Evolutionary conservation across 805 yeast genomes (phyloP).

Genomic region (Yarrowia deformans): DNA sequence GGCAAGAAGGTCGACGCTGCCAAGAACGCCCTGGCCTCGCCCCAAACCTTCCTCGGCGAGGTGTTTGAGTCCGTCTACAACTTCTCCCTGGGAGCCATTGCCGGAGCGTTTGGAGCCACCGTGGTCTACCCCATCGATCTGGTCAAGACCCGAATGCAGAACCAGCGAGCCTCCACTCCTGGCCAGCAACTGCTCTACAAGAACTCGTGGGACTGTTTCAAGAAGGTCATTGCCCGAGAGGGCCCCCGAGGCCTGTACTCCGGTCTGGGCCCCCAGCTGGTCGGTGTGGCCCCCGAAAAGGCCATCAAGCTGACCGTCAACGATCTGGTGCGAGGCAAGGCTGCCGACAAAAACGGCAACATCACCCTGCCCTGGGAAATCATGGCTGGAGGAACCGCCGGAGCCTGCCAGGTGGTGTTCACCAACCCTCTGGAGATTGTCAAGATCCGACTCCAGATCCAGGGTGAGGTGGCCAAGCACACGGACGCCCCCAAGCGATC

Average conservation of each 20-base stretch:
- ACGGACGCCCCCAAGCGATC: constrained; percentile 54
- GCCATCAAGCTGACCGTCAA: constrained; percentile 95
- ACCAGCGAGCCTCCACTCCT: constrained; percentile 73
- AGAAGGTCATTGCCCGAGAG: constrained; percentile 75
- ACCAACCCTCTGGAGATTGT: constrained; percentile 97
- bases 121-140: constrained; percentile 96
- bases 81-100: constrained; percentile 88
- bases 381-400: constrained; percentile 91
- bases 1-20: constrained; percentile 52
- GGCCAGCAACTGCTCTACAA: constrained; percentile 62
- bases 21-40: constrained; percentile 51
- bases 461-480: constrained; percentile 69
- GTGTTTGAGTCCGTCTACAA: constrained; percentile 88
- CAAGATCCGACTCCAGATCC: constrained; percentile 92
- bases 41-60: constrained; percentile 57
- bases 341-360: constrained; percentile 60
- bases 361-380: constrained; percentile 70
- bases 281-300: constrained; percentile 98
- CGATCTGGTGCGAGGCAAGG: constrained; percentile 79
- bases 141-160: constrained; percentile 97
- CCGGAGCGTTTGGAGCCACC: constrained; percentile 99
- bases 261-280: constrained; percentile 90
- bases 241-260: constrained; percentile 88
- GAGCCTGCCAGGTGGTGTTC: constrained; percentile 94
- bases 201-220: constrained; percentile 85